Conservation (phyloP, 164 flowering plant genomes). For the Vitis rupestris region DNA sequence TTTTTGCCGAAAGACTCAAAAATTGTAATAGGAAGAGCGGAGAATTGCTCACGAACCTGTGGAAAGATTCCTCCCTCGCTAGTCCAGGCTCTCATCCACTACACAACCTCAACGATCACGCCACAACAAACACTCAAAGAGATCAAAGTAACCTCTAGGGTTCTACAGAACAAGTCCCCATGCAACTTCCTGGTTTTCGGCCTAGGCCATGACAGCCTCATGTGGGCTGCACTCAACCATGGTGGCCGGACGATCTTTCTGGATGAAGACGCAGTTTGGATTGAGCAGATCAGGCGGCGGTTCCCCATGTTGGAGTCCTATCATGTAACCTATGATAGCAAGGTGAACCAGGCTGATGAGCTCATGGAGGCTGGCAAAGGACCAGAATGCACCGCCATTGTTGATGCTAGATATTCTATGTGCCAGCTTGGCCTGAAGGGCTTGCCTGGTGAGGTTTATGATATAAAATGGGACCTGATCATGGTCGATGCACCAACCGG, state of each 20-base stretch:
- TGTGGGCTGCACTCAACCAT: constrained; percentile 80
- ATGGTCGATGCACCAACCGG: constrained; percentile 98
- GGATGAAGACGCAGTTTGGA: constrained; percentile 81
- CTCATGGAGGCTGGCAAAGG: constrained; percentile 49
- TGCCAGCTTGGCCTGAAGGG: constrained; percentile 65
- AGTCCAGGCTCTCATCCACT: constrained; percentile 52
- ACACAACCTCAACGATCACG: constrained; percentile 61
- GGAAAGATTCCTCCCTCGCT: constrained; percentile 53
- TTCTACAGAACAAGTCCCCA: constrained; percentile 61
- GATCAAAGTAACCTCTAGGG: constrained; percentile 48
- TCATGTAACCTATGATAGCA: constrained; percentile 64
- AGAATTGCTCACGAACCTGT: constrained; percentile 35
- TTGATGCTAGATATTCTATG: constrained; percentile 44
- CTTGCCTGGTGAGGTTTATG: constrained; percentile 61
- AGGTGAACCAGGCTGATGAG: constrained; percentile 54
- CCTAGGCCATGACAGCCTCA: constrained; percentile 82
- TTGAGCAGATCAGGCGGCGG: constrained; percentile 42
- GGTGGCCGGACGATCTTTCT: constrained; percentile 82
- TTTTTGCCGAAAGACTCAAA: too few relatives aligned
- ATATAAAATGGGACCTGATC: constrained; percentile 78
- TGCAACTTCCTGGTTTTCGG: constrained; percentile 94
- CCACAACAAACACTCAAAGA: constrained; percentile 77
- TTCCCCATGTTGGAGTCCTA: constrained; percentile 63
- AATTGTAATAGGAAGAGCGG: constrained; percentile 1
- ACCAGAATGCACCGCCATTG: constrained; percentile 48